Evolutionary conservation across 2,329 filamentous ascomycete genomes (phyloP).

Genomic region (Rhynchosporium agropyri): DNA sequence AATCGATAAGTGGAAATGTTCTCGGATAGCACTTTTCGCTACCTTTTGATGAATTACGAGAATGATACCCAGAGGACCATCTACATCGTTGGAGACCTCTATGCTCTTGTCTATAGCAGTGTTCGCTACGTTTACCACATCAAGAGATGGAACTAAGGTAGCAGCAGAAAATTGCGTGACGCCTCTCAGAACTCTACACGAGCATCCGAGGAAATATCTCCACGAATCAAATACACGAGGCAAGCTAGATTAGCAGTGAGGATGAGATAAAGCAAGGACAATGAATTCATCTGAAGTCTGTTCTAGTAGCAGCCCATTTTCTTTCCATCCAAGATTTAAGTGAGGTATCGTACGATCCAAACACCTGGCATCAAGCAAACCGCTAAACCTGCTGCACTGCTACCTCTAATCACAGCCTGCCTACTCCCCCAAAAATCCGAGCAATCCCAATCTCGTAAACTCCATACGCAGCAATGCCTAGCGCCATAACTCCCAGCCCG

Average conservation of each 20-base stretch:
- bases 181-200: not conserved
- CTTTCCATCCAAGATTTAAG: constrained; percentile 15
- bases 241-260: not conserved
- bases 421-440: constrained; percentile 6
- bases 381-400: constrained; percentile 8
- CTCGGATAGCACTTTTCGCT: not conserved
- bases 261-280: not conserved
- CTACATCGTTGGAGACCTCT: not conserved
- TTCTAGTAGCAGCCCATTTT: constrained; percentile 9
- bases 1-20: not conserved
- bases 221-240: not conserved
- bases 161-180: not conserved
- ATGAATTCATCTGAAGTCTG: not conserved
- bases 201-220: not conserved
- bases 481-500: not conserved
- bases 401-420: constrained; percentile 13
- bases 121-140: not conserved
- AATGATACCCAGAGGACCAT: not conserved
- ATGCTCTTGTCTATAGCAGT: not conserved
- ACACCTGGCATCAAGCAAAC: constrained; percentile 26
- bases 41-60: constrained; percentile 6
- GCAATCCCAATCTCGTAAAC: constrained; percentile 19
- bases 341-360: constrained; percentile 14
- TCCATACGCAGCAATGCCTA: constrained; percentile 13
- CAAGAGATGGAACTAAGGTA: not conserved